Base-by-base conservation (phyloP, 2,329 filamentous ascomycete species). In the Pseudogymnoascus sp. region DNA sequence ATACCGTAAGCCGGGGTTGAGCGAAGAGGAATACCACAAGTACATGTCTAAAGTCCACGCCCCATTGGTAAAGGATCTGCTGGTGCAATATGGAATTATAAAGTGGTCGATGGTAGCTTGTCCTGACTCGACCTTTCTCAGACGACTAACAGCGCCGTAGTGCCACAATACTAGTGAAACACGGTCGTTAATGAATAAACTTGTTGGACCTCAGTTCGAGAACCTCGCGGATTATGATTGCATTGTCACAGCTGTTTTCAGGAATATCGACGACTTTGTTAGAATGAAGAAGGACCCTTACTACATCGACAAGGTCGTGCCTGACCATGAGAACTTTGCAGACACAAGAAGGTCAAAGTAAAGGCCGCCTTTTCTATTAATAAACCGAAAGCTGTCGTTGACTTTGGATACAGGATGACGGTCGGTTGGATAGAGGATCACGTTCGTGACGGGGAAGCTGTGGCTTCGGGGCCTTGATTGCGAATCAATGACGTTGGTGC, bases 381-480 rank as follows among this genome's bases (percentile, higher is more conserved):
- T 43, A 43, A 43, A 43, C 5, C 4, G 39, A 21, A 21, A 21
- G 16, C 39, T 19, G 10, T 21, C 19, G 8, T 43, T 43, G 10
- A 21, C 39, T 21, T 21, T 12, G 4, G 10, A 5, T 43, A 21
- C 31, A 60, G 23, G 58, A 60, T 60, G 58, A 60, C 58, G 4
- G 31, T 60, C 38, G 58, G 58, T 23, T 60, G 58, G 58, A 39
- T 60, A 23, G 31, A 31, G 16, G 31, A 60, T 10, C 31, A 60
- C 14, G 16, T 60, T 23, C 33, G 23, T 6, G 58, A 41, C 2
- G 16, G 58, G 19, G 11, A 37, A 38, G 58, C 39, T 12, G 39
- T 21, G 10, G 16, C 10, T 43, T 43, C 39, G 16, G 39, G 16
- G 37, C 19, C 19, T 43, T 43, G 16, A 12, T 12, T 43, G 39